A percentile compares a stretch with the other conserved stretches of the same genome.
Conservation (phyloP, 2,329 filamentous ascomycete species). For the Camillea tinctor region DNA sequence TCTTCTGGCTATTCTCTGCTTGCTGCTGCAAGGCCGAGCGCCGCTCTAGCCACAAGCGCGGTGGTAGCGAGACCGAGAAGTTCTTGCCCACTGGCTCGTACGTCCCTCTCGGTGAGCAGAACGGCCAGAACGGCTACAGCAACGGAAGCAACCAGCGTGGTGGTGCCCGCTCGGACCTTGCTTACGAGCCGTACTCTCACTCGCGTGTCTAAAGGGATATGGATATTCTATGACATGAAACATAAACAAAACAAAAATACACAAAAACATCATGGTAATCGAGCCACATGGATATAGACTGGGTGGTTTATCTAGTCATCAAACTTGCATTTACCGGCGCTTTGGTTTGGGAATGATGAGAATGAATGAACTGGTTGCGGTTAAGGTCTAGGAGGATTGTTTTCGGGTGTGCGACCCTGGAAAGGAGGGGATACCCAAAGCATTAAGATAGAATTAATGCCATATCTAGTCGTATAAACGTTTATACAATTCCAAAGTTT, state of each 20-base stretch:
- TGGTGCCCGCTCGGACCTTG: conserved; percentile 48
- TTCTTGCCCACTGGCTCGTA: conserved; percentile 44
- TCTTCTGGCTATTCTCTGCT: conserved; percentile 90
- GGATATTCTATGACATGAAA: conserved; percentile 1
- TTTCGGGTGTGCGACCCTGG: conserved; percentile 8
- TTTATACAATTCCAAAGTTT: not conserved
- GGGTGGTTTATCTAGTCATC: conserved; percentile 2
- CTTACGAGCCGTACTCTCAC: conserved; percentile 65
- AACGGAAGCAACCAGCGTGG: conserved; percentile 39
- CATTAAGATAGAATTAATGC: conserved; percentile 11
- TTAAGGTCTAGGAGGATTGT: conserved; percentile 4
- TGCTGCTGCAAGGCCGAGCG: conserved; percentile 82
- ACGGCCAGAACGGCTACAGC: conserved; percentile 33
- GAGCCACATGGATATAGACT: conserved; percentile 8
- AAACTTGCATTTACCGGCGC: conserved; percentile 29
- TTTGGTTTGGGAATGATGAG: conserved; percentile 23
- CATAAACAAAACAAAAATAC: not conserved
- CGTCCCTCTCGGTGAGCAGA: conserved; percentile 43
- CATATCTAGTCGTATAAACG: not conserved
- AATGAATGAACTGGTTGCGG: conserved; percentile 15
- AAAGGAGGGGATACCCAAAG: conserved; percentile 14
- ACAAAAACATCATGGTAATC: not conserved
- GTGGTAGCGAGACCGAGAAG: conserved; percentile 49
- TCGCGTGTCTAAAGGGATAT: conserved; percentile 41
- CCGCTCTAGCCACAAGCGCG: conserved; percentile 28